Percentiles rank a stretch among this genome's conserved stretches.
Evolutionary conservation across 805 yeast genomes (phyloP).

Genomic region (Jamesozyma lodderae): DNA sequence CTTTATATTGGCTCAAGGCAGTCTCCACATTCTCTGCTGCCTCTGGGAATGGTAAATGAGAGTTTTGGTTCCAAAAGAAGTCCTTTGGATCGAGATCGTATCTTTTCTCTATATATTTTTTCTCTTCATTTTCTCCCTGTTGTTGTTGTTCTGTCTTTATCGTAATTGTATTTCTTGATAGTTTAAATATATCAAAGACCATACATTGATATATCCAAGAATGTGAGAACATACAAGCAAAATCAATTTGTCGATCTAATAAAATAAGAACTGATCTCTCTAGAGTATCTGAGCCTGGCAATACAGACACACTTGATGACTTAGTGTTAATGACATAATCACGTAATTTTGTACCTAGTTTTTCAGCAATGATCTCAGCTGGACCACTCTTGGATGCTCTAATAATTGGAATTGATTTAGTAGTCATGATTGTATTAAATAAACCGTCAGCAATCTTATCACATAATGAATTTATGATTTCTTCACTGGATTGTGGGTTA

Average conservation of each 20-base stretch:
- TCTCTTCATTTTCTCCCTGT: neutral
- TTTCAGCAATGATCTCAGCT: conserved; percentile 86
- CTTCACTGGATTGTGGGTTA: conserved; percentile 64
- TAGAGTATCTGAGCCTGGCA: conserved; percentile 22
- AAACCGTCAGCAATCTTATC: conserved; percentile 70
- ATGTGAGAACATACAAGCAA: conserved; percentile 90
- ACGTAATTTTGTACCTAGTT: conserved; percentile 72
- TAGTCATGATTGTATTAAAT: conserved; percentile 68
- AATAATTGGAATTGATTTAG: conserved; percentile 77
- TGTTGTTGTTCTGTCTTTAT: conserved; percentile 16
- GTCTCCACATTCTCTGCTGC: conserved; percentile 95
- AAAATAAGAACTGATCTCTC: conserved; percentile 72
- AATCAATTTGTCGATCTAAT: conserved; percentile 81
- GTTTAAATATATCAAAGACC: conserved; percentile 82
- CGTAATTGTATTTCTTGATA: conserved; percentile 72
- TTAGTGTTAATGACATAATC: conserved; percentile 71
- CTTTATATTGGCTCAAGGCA: conserved; percentile 71
- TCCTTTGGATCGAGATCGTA: conserved; percentile 90
- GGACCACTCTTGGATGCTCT: conserved; percentile 91
- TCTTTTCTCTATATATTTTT: conserved; percentile 36
- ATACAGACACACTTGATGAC: conserved; percentile 20
- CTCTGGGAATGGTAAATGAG: conserved; percentile 90
- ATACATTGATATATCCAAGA: conserved; percentile 97
- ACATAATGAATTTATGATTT: conserved; percentile 57
- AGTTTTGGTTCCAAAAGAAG: conserved; percentile 81